phyloP scores from a whole-genome alignment of 139 green algal species.

The Dunaliella primolecta region DNA sequence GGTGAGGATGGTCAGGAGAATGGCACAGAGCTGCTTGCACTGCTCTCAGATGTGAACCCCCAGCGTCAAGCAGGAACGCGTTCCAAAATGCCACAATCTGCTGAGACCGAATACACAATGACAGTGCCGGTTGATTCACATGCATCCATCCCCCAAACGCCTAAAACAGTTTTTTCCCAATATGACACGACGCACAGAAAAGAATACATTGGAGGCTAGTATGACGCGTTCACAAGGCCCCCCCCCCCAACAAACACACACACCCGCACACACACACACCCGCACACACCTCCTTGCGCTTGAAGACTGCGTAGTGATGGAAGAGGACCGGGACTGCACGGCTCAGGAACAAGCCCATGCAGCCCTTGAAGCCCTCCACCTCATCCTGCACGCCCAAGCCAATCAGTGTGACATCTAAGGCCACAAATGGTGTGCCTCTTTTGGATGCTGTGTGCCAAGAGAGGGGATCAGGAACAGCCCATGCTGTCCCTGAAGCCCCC shows the following conservation, averaged over 20 bases:
- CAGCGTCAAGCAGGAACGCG: neutral
- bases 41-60: neutral
- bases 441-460: no score
- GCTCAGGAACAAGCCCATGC: constrained; percentile 35
- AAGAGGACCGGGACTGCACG: constrained; percentile 14
- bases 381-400: constrained; percentile 22
- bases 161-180: no score
- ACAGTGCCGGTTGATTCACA: neutral
- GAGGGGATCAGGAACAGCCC: no score
- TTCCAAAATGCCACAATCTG: neutral
- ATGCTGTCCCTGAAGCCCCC: no score
- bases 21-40: neutral
- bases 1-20: neutral
- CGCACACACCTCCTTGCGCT: constrained; percentile 10
- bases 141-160: no score
- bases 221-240: no score
- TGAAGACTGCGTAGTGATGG: constrained; percentile 26
- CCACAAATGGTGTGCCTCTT: no score
- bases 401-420: no score
- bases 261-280: constrained; percentile 3
- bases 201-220: no score
- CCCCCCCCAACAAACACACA: constrained; percentile 9
- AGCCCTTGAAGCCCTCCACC: constrained; percentile 30
- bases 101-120: neutral
- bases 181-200: no score